Base-by-base conservation (phyloP, 352 stramenopile species). In the Globisporangium okanoganense region DNA sequence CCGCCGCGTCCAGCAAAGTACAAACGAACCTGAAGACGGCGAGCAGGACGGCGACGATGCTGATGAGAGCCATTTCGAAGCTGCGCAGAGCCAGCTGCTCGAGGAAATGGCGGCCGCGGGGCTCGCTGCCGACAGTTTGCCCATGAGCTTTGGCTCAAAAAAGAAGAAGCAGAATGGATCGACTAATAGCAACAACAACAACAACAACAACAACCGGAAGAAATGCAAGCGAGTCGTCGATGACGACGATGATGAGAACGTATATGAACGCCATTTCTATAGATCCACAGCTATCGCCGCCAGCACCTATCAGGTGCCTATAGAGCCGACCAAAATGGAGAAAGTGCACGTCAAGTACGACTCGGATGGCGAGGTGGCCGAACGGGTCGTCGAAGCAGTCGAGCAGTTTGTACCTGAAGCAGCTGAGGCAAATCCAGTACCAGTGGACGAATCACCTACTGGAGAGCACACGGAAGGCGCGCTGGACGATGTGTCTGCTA, bases 261-360 rank as follows among this genome's bases (percentile, higher is more conserved):
- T 6, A 25, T 22, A 16, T 8, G 40, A 18, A 51, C 22, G 18
- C n/a, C 22, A 22, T 41, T 29, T 16, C 24, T 16, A 61, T 22
- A 29, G 36, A 9, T 22, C 10, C 12, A 14, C 18, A 31, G 54
- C 31, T 9, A 33, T 2, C 14, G 29, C 9, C 3, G 12, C 16
- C 47, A 14, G 1, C 40, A 27, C 13, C 25, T 16, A 24, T 2
- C 31, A 18, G 13, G 9, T 6, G 18, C 13, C 29, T 16, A n/a
- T 9, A 40, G 43, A 47, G 6, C 13, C 22, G 1, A 20, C 31
- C 0, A 29, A 41, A 20, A 50, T 81, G 16, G 70, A 86, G 22
- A 89, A 91, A 51, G 54, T 89, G 43, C 82, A 81, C 25, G 72
- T 91, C 20, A 72, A 76, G 22, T 89, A 78, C 62, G 71, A 87